Evolutionary conservation across 1,139 yeast species (phyloP), one percentile per base, ranked within the genome.

Genomic region (Kodamaea ohmeri): DNA sequence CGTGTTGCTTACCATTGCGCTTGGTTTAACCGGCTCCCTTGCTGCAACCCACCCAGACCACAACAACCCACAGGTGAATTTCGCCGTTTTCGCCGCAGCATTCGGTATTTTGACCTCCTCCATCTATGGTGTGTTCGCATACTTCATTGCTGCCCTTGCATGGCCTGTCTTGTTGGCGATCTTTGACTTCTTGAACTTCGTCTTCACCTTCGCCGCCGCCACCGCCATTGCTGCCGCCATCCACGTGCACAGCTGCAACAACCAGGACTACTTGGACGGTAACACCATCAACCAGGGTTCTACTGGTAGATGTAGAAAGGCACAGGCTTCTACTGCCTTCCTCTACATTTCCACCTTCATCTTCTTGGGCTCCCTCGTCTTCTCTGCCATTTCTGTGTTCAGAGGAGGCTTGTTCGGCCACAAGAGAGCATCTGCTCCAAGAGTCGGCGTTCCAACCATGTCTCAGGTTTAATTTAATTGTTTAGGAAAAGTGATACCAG

Each of bases 141-240:
- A 78, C 71, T 80, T 90, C 53, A 59, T 87, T 52, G 80, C 81
- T 44, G 79, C 83, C 49, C 73, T 90, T 48, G 95, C 96, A 36
- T 86, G 94, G 83, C 97, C 97, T 51, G 65, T 86, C 42, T 63
- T 89, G 49, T 67, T 87, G 60, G 79, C 83, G 42, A 54, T 71
- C 41, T 68, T 87, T 58, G 98, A 92, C 74, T 82, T 88, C 67
- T 72, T 92, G 65, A 88, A 89, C 77, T 69, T 82, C 58, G 85
- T 90, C 50, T 90, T 92, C 79, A 82, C 96, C 44, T 87, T 92
- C 66, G 81, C 97, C 41, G 97, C 87, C 51, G 97, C 92, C 50
- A 80, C 95, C 42, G 96, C 96, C 38, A 71, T 92, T 61, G 97
- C 97, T 41, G 95, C 89, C 48, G 94, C 82, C 54, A 81, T 85